Percentiles rank a stretch among this genome's conserved stretches.
phyloP scores from a whole-genome alignment of 495 filamentous ascomycete genomes.

The Bathelium albidoporum region DNA sequence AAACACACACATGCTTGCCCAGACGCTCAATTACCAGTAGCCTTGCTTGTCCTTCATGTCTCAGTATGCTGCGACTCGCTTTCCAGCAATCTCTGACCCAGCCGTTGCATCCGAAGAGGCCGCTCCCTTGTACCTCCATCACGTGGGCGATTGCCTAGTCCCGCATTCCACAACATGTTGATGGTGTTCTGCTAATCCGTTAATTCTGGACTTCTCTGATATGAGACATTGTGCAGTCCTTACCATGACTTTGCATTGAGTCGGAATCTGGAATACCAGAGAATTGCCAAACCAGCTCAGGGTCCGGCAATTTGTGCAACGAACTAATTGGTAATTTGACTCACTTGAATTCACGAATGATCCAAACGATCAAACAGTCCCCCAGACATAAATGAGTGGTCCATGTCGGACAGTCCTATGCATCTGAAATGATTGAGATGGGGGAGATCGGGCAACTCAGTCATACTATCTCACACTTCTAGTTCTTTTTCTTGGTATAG shows the following conservation, averaged over 20 bases:
- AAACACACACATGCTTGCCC: background rate
- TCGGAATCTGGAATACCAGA: background rate
- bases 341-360: no score
- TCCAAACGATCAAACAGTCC: no score
- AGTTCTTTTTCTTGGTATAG: no score
- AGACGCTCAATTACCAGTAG: background rate
- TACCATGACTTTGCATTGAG: background rate
- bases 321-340: no score
- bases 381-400: no score
- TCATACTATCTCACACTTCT: no score
- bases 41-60: background rate
- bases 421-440: no score
- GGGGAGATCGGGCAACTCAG: no score
- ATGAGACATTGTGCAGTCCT: background rate
- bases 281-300: no score
- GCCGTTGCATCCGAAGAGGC: background rate
- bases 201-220: background rate
- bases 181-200: background rate
- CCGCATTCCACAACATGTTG: background rate
- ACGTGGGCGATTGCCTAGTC: background rate
- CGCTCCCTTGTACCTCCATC: background rate
- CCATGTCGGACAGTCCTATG: no score
- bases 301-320: no score
- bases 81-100: background rate
- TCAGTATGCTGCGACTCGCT: background rate